Conservation (phyloP, 805 yeast species). For the Clavispora carvajalis region DNA sequence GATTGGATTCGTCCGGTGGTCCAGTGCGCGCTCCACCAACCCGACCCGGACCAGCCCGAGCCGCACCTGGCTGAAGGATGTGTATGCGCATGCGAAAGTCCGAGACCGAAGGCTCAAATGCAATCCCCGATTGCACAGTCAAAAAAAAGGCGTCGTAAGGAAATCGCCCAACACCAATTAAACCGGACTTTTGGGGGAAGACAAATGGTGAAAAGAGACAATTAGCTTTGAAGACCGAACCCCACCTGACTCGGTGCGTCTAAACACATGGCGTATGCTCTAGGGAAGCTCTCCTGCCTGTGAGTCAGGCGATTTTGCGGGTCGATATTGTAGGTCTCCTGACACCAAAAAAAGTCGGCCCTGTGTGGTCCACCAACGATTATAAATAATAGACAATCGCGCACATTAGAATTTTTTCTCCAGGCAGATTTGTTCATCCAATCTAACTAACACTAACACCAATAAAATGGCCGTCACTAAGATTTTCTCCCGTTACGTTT, state of each 20-base stretch:
- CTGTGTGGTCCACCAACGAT: conserved; percentile 18
- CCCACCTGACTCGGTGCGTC: neutral
- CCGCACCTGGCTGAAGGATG: neutral
- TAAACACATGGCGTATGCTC: neutral
- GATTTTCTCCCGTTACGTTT: conserved; percentile 91
- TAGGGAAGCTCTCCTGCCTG: neutral
- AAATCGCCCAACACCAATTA: no score
- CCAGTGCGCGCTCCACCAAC: neutral
- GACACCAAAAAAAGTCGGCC: conserved; percentile 14
- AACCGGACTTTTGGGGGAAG: no score
- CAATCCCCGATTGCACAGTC: no score
- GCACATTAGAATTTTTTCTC: conserved; percentile 5
- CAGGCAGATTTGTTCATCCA: conserved; percentile 1
- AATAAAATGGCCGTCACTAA: conserved; percentile 74
- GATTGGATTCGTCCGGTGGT: neutral
- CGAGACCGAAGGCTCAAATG: conserved; percentile 10
- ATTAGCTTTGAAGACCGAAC: no score
- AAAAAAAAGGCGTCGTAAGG: no score
- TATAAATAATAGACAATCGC: conserved; percentile 1
- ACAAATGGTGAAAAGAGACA: neutral
- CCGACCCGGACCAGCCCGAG: conserved; percentile 1
- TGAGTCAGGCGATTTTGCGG: conserved; percentile 1
- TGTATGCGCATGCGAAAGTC: conserved; percentile 14
- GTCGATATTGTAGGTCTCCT: conserved; percentile 1
- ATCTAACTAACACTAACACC: conserved; percentile 2